Evolutionary conservation across 352 stramenopile genomes (phyloP).

Genomic region (Globisporangium cederbergense): DNA sequence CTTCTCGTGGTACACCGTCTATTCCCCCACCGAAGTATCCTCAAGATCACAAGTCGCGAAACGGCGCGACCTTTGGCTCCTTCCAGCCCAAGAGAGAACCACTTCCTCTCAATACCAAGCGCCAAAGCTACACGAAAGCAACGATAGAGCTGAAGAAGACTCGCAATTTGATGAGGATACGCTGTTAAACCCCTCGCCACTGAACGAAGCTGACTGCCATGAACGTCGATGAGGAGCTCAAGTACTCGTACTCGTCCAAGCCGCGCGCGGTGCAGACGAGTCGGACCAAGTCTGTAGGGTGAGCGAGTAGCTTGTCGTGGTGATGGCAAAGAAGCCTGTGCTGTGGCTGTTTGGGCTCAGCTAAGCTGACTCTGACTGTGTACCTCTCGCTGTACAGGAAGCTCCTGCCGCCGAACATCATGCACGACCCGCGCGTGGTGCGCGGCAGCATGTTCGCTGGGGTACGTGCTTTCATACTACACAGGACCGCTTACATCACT

Average conservation of each 20-base stretch:
- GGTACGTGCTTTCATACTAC: slow-evolving; percentile 19
- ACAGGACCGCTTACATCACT: too few species aligned
- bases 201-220: slow-evolving; percentile 12
- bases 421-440: slow-evolving; percentile 66
- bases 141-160: not conserved
- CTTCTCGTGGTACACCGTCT: too few species aligned
- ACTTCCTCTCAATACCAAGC: not conserved
- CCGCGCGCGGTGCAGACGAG: slow-evolving; percentile 64
- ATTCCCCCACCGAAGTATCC: too few species aligned
- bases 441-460: slow-evolving; percentile 62
- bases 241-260: slow-evolving; percentile 80
- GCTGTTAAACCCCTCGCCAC: not conserved
- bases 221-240: slow-evolving; percentile 49
- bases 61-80: slow-evolving; percentile 27
- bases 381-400: slow-evolving; percentile 18
- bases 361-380: too few species aligned
- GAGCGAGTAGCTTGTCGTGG: not conserved
- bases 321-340: too few species aligned
- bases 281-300: slow-evolving; percentile 41
- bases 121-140: not conserved
- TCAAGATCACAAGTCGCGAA: slow-evolving; percentile 10
- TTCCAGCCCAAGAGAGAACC: not conserved
- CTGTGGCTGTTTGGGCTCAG: too few species aligned
- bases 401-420: slow-evolving; percentile 52
- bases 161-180: not conserved